Evolutionary conservation across 441 rosid genomes (phyloP).

Genomic region (Manihot esculenta): DNA sequence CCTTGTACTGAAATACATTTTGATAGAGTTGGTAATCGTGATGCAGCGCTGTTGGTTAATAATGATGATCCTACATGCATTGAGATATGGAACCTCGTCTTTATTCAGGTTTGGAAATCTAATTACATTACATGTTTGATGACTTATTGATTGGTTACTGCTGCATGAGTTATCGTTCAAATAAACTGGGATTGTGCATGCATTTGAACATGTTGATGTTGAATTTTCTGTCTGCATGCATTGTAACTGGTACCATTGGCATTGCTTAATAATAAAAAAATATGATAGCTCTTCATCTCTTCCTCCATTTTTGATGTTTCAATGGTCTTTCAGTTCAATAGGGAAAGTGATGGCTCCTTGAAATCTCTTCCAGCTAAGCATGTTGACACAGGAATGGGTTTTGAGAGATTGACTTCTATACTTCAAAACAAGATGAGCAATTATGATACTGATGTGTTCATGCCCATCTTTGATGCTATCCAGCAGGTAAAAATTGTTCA

Average conservation of each 20-base stretch:
- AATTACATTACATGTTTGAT: background rate
- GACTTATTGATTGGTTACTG: constrained; percentile 4
- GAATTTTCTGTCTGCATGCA: background rate
- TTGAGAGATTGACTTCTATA: constrained; percentile 88
- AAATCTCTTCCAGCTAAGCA: constrained; percentile 93
- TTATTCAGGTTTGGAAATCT: constrained; percentile 73
- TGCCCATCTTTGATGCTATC: constrained; percentile 90
- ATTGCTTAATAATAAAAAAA: too few relatives aligned
- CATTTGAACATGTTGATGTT: background rate
- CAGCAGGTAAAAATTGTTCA: constrained; percentile 58
- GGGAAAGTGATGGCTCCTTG: constrained; percentile 88
- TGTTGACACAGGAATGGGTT: constrained; percentile 99
- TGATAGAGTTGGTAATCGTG: constrained; percentile 86
- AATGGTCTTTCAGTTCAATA: constrained; percentile 59
- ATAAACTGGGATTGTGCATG: background rate
- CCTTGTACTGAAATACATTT: constrained; percentile 98
- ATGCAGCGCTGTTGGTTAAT: constrained; percentile 82
- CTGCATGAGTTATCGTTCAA: background rate
- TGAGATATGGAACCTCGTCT: constrained; percentile 99
- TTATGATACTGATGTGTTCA: constrained; percentile 94
- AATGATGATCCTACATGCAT: constrained; percentile 98
- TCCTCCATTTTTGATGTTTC: constrained; percentile 2
- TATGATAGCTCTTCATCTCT: background rate
- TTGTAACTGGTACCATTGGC: too few relatives aligned
- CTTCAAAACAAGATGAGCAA: constrained; percentile 99